phyloP scores from a whole-genome alignment of 441 rosid genomes.

The Jatropha multifida region DNA sequence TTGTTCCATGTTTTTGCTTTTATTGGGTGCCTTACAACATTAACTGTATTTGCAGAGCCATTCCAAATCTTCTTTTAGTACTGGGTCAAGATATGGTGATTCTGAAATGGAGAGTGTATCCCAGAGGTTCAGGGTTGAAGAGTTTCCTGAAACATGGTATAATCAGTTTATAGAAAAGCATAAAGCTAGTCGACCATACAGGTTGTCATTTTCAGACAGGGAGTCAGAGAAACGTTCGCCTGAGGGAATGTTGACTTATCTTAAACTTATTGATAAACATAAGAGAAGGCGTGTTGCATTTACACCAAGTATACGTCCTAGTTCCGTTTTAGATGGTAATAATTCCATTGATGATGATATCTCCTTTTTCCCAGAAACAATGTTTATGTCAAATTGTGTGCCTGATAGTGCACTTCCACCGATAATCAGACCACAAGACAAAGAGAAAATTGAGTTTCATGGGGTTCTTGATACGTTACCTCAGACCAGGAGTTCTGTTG shows the following conservation, averaged over 20 bases:
- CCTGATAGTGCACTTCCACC: constrained; percentile 73
- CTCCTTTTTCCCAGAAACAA: constrained; percentile 70
- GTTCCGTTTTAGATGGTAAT: constrained; percentile 46
- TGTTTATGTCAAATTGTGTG: constrained; percentile 71
- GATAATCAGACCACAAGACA: constrained; percentile 36
- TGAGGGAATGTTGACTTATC: constrained; percentile 69
- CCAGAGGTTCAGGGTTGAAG: constrained; percentile 69
- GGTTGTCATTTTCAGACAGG: constrained; percentile 48
- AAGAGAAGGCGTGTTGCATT: constrained; percentile 70
- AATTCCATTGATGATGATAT: constrained; percentile 53
- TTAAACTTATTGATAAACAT: constrained; percentile 53
- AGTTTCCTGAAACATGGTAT: constrained; percentile 85
- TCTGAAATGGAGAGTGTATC: constrained; percentile 51
- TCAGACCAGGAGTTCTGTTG: constrained; percentile 63
- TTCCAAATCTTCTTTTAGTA: constrained; percentile 42
- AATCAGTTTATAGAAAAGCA: constrained; percentile 68
- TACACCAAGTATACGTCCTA: constrained; percentile 36
- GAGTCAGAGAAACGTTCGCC: constrained; percentile 73
- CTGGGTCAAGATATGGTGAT: constrained; percentile 53
- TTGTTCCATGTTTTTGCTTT: neutral
- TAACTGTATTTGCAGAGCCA: constrained; percentile 36
- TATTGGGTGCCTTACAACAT: constrained; percentile 5
- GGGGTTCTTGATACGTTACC: constrained; percentile 80
- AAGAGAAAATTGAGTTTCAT: constrained; percentile 50
- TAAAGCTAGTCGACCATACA: constrained; percentile 52